Evolutionary conservation across 352 stramenopile genomes (phyloP), one percentile per base, ranked within the genome.

Genomic region (Blastocystis sp.): DNA sequence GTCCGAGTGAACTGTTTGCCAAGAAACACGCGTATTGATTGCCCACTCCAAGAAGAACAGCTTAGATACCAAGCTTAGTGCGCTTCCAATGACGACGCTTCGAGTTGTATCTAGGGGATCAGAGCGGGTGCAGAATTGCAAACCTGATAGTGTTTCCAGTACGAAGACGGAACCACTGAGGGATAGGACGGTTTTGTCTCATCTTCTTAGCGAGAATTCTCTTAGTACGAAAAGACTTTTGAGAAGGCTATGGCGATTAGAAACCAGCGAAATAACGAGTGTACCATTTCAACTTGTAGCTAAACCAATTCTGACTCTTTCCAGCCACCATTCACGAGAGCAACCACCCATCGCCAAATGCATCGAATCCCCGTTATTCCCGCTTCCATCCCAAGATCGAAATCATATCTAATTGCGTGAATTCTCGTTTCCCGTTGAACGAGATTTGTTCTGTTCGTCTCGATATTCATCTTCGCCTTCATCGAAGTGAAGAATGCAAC

Each of bases 141-240:
- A 61, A 95, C 94, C 97, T 95, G 93, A 99, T 98, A 66, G 93
- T 99, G 94, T 99, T 99, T 93, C 97, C 97, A 91, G 98, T 99
- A 91, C 96, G 95, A 76, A 99, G 94, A 94, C 98, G 96, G 92
- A 99, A 98, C 98, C 98, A 99, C 93, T 99, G 95, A 71, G 98
- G 98, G 93, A 99, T 98, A 82, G 98, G 97, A 82, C 97, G 95
- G 94, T 99, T 99, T 93, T 99, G 97, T 93, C 98, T 98, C 91
- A 96, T 93, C 96, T 99, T 99, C 94, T 99, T 99, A 91, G 96
- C 97, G 90, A 99, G 96, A 90, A 97, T 99, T 88, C 95, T 94
- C 96, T 99, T 99, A 90, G 96, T 99, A 92, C 96, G 95, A 95
- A 99, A 99, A 89, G 96, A 98, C 95, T 99, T 99, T 94, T 99